Percentiles rank a stretch among this genome's conserved stretches.
phyloP scores from a whole-genome alignment of 345 rosid genomes.

The Rubroshorea leprosula region DNA sequence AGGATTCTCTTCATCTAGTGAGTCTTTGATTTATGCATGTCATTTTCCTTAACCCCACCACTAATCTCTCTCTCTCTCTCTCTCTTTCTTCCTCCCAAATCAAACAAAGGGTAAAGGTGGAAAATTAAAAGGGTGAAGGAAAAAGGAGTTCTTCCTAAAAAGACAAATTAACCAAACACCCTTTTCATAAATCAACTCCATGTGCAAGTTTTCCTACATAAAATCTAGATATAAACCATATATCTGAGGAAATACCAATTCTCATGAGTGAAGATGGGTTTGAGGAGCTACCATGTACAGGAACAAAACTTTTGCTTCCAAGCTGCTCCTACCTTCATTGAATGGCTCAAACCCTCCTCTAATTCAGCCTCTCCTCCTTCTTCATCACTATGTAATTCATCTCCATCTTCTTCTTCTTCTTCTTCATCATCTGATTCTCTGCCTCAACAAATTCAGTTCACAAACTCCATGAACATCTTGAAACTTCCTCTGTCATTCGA shows the following conservation, averaged over 20 bases:
- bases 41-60: constrained; percentile 70
- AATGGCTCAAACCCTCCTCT: constrained; percentile 72
- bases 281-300: constrained; percentile 38
- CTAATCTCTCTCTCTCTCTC: constrained; percentile 42
- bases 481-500: constrained; percentile 15
- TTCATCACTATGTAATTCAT: constrained; percentile 18
- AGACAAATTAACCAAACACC: constrained; percentile 42
- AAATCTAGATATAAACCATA: constrained; percentile 33
- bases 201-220: constrained; percentile 38
- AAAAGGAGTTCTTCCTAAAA: constrained; percentile 26
- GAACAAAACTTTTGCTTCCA: constrained; percentile 25
- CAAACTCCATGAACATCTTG: constrained; percentile 23
- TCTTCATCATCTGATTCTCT: constrained; percentile 14
- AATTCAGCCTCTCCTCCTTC: constrained; percentile 12
- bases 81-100: constrained; percentile 13
- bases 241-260: constrained; percentile 6
- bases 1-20: constrained; percentile 47
- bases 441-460: constrained; percentile 27
- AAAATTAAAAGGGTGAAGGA: constrained; percentile 20
- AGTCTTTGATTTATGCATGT: constrained; percentile 29
- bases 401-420: constrained; percentile 24
- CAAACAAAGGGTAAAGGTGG: constrained; percentile 29
- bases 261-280: constrained; percentile 35
- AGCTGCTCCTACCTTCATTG: constrained; percentile 54
- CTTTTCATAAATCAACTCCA: constrained; percentile 32